These are phyloP conservation scores for Phytophthora capsici DNA, from an alignment of 352 stramenopile species.

Conservation along the genomic window DNA sequence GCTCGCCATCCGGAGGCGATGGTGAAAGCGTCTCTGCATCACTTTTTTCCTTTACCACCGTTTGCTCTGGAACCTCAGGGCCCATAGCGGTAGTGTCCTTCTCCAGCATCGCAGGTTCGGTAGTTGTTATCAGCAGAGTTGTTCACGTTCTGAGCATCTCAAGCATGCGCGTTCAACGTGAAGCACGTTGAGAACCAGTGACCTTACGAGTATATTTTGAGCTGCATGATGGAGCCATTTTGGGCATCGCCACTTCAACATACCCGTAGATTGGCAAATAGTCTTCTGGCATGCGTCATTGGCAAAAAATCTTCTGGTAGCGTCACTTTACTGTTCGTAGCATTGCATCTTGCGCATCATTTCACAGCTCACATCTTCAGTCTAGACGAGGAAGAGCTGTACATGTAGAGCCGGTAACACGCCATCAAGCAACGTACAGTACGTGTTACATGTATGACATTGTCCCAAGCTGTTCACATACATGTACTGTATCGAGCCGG, in stretches of 20 bases:
- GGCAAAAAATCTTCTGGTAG: too few relatives aligned
- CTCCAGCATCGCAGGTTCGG: slow-evolving; percentile 21
- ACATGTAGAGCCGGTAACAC: too few relatives aligned
- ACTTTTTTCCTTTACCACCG: slow-evolving; percentile 22
- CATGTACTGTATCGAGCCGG: not conserved
- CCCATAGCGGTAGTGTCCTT: slow-evolving; percentile 11
- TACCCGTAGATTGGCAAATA: not conserved
- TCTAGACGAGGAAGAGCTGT: too few relatives aligned
- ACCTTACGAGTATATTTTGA: not conserved
- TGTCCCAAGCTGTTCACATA: not conserved
- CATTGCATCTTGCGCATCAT: too few relatives aligned
- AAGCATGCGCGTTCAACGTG: not conserved
- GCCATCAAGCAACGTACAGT: not conserved
- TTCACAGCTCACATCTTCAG: too few relatives aligned
- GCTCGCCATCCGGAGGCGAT: slow-evolving; percentile 7
- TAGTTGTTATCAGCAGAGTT: not conserved
- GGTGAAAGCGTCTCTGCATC: slow-evolving; percentile 18
- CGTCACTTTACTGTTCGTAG: too few relatives aligned
- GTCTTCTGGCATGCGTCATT: too few relatives aligned
- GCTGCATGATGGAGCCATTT: not conserved
- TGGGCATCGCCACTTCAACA: not conserved
- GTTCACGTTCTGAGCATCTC: not conserved
- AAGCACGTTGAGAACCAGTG: not conserved
- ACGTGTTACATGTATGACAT: not conserved
- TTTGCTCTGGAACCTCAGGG: slow-evolving; percentile 23